Evolutionary conservation across 2,329 filamentous ascomycete species (phyloP).

Genomic region (Cladobotryum mycophilum): DNA sequence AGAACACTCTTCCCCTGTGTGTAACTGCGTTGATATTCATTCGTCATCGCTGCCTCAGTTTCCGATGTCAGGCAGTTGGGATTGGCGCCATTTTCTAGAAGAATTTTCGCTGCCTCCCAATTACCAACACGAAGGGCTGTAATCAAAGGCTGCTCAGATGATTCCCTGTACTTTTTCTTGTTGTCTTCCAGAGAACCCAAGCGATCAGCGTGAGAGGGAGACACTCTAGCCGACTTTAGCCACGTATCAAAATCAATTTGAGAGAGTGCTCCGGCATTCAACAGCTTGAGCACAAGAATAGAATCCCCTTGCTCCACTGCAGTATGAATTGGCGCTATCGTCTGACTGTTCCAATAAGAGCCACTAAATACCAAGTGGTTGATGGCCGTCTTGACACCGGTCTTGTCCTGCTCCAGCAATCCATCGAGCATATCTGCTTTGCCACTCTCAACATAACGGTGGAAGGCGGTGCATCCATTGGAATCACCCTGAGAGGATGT

Average conservation of each 20-base stretch:
- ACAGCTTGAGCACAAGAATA: conserved; percentile 50
- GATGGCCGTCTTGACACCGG: conserved; percentile 56
- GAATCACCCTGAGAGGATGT: conserved; percentile 67
- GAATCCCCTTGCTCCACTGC: conserved; percentile 51
- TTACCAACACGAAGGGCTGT: conserved; percentile 44
- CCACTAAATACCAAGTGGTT: conserved; percentile 53
- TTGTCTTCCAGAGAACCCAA: conserved; percentile 42
- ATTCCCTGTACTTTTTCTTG: conserved; percentile 39
- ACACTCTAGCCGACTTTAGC: conserved; percentile 50
- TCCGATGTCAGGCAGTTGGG: conserved; percentile 50
- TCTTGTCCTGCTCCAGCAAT: conserved; percentile 50
- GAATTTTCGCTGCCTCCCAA: conserved; percentile 44
- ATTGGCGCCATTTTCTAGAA: conserved; percentile 60
- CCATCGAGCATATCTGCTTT: conserved; percentile 42
- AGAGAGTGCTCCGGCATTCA: conserved; percentile 56
- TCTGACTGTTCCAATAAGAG: conserved; percentile 25
- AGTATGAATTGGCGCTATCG: conserved; percentile 47
- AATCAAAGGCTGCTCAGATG: conserved; percentile 60
- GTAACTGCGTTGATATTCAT: conserved; percentile 27
- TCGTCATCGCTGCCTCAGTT: conserved; percentile 30
- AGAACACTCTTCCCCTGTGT: conserved; percentile 45
- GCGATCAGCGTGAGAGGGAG: conserved; percentile 27
- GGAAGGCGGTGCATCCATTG: conserved; percentile 57
- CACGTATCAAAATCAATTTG: conserved; percentile 58
- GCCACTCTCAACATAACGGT: conserved; percentile 53